phyloP scores from a whole-genome alignment of 495 filamentous ascomycete species.

The Sordaria brevicollis region DNA sequence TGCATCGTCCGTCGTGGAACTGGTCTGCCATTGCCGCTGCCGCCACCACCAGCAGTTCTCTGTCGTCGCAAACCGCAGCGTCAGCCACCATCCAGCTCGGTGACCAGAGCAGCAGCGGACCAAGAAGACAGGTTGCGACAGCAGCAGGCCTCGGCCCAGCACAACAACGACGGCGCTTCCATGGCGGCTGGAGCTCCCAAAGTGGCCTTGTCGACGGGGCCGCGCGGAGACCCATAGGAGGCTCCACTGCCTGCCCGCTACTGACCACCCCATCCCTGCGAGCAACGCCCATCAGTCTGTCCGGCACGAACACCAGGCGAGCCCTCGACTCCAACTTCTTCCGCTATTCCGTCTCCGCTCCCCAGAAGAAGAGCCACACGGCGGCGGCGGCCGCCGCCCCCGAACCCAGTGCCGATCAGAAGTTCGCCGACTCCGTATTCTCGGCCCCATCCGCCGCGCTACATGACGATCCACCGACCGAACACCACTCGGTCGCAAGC shows the following conservation, averaged over 20 bases:
- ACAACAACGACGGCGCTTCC: neutral
- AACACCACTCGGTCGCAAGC: neutral
- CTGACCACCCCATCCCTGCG: slow-evolving; percentile 2
- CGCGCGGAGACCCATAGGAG: neutral
- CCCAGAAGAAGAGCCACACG: slow-evolving; percentile 5
- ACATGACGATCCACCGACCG: neutral
- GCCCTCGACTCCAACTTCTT: slow-evolving; percentile 8
- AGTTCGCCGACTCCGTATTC: neutral
- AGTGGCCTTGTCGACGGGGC: neutral
- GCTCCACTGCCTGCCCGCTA: slow-evolving; percentile 2
- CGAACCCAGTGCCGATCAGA: neutral
- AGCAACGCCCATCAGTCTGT: neutral
- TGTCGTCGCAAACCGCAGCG: neutral
- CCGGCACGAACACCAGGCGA: neutral
- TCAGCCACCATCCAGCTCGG: neutral
- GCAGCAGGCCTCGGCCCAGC: neutral
- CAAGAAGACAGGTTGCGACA: neutral
- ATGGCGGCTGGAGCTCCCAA: neutral
- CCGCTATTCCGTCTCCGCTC: slow-evolving; percentile 4
- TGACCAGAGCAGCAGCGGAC: neutral
- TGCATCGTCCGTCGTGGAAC: slow-evolving; percentile 27
- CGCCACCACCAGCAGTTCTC: neutral
- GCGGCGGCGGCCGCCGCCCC: slow-evolving; percentile 3
- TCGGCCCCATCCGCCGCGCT: neutral
- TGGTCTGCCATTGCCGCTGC: slow-evolving; percentile 11